Base-by-base conservation (phyloP, 345 rosid species). In the Hibiscus mutabilis region DNA sequence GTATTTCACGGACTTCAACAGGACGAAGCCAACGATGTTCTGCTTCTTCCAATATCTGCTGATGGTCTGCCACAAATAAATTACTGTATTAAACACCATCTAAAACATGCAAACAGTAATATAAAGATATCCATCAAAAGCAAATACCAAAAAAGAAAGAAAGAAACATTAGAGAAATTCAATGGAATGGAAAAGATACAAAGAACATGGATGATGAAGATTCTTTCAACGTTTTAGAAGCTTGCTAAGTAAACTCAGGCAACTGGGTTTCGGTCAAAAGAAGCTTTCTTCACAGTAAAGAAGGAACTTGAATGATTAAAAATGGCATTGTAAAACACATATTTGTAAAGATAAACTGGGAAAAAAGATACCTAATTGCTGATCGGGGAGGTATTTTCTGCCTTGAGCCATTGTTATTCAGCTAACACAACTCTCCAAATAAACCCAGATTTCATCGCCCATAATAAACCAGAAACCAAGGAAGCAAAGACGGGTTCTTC, bases 1-100 rank as follows among this genome's bases (percentile, higher is more conserved):
- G 82, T 62, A 88, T 83, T 79, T 86, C 82, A 71, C 82, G 78
- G 65, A 88, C 85, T 82, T 86, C 90, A 37, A 78, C 75, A 1
- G 90, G 87, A 14, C 90, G 86, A 72, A 86, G 89, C 93, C 93
- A 88, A 31, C 93, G 87, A 60, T 79, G 77, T 52, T 71, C 80
- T 12, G 89, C 84, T 74, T 85, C 88, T 33, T 68, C 72, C 75
- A 80, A 52, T 79, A 85, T 80, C 77, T 80, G 83, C 25, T 51
- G 62, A 73, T 75, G 74, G 63, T 80, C 88, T 82, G 81, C 74
- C 65, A 77, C 5, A 53, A 53, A 19, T 18, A 21, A 37, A 37
- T 1, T 18, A 21, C 7, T 7, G 0, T 33, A 33, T 0, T 33
- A 33, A 33, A 33, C 37, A 33, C 37, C 21, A 68, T 27, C 18